phyloP scores from a whole-genome alignment of 2,329 filamentous ascomycete species.

The Laburnicola sp. region DNA sequence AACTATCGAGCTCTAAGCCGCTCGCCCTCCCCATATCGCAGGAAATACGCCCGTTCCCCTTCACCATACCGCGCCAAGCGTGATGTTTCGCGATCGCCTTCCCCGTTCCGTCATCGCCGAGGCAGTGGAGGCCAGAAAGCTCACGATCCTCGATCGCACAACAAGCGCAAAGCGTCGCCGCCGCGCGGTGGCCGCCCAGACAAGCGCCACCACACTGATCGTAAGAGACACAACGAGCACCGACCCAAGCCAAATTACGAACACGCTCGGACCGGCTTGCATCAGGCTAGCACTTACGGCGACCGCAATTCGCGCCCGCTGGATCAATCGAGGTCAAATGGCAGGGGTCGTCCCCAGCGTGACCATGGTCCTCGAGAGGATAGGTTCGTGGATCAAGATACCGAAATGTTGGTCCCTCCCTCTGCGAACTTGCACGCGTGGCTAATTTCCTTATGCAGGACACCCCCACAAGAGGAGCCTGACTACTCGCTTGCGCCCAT shows the following conservation, averaged over 20 bases:
- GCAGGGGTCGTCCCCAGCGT: slow-evolving; percentile 4
- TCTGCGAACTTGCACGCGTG: not conserved
- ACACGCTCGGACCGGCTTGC: slow-evolving; percentile 38
- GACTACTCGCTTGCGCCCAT: slow-evolving; percentile 21
- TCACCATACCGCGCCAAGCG: slow-evolving; percentile 12
- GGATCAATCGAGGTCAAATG: slow-evolving; percentile 8
- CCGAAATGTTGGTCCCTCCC: slow-evolving; percentile 22
- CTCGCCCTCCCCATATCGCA: slow-evolving; percentile 30
- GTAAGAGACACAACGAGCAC: slow-evolving; percentile 55
- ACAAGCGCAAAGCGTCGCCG: slow-evolving; percentile 49
- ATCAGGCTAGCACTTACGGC: slow-evolving; percentile 12
- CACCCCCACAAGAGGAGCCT: slow-evolving; percentile 18
- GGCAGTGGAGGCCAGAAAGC: slow-evolving; percentile 27
- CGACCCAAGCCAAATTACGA: slow-evolving; percentile 68
- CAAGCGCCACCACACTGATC: slow-evolving; percentile 59
- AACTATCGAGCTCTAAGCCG: slow-evolving; percentile 31
- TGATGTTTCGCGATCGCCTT: slow-evolving; percentile 27
- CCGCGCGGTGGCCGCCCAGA: slow-evolving; percentile 43
- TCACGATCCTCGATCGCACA: slow-evolving; percentile 42
- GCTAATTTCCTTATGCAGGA: slow-evolving; percentile 21
- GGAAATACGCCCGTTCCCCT: slow-evolving; percentile 7
- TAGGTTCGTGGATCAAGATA: slow-evolving; percentile 13
- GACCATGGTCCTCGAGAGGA: not conserved
- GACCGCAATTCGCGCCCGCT: slow-evolving; percentile 19
- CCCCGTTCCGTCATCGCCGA: slow-evolving; percentile 29